Evolutionary conservation across 352 stramenopile species (phyloP), one percentile per base, ranked within the genome.

Genomic region (Chrysophaeum taylorii): DNA sequence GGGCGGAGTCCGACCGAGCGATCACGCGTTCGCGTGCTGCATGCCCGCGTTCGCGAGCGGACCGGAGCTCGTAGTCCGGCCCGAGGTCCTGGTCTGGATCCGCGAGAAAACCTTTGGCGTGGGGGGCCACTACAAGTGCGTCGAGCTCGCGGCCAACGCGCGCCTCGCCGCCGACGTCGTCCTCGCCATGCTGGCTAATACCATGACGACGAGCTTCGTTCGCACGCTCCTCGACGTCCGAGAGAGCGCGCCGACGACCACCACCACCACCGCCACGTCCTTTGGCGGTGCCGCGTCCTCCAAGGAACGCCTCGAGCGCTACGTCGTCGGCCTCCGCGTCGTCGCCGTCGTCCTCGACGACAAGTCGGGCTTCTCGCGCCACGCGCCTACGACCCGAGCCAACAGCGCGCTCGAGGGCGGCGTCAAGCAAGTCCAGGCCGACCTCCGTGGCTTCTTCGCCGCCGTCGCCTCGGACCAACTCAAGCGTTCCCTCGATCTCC

Each of bases 141-240:
- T n/a, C 50, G 50, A 62, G 27, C 25, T 62, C 25, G 50, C 50
- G 2, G 15, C 27, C 15, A 35, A 62, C 50, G 50, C 50, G 50
- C 23, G 50, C 4, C 5, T 7, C 2, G 50, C 38, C 50, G 50
- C 50, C 25, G n/a, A 62, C 2, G 50, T 62, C 27, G 50, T 62
- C 4, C 50, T 62, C n/a, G 50, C n/a, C 25, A 62, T 62, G 50
- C 50, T 62, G 4, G 50, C 50, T 2, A 62, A 62, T n/a, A 37
- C 50, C 7, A 62, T 62, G 50, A 62, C 50, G 50, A 62, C 50
- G 50, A 25, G 2, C 5, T 62, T 38, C 27, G 50, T 62, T 2
- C 25, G 50, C 5, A 14, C 50, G 9, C 9, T 62, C 25, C 50
- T 62, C 50, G 27, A 62, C 25, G 50, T 62, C 4, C 7, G n/a